Evolutionary conservation across 2,329 filamentous ascomycete species (phyloP).

Genomic region (Sporothrix inflata): DNA sequence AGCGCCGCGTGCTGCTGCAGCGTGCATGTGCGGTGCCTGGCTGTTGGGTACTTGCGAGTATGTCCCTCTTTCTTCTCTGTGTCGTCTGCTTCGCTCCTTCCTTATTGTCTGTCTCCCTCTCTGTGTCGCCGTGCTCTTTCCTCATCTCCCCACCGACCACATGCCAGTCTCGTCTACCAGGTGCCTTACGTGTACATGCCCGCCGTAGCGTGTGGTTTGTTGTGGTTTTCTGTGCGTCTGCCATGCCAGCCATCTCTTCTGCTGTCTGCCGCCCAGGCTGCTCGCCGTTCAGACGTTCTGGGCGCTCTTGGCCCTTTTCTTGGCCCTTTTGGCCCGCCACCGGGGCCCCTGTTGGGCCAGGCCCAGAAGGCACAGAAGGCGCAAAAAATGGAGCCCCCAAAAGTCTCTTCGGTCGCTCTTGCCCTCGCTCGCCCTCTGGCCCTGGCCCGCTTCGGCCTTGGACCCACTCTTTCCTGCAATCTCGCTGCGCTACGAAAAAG

Average conservation of each 20-base stretch:
- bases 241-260: conserved; percentile 6
- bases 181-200: conserved; percentile 18
- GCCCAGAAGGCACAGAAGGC: neutral
- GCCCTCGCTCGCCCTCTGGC: neutral
- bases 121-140: neutral
- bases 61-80: neutral
- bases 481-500: conserved; percentile 26
- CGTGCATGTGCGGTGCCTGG: neutral
- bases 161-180: neutral
- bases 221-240: neutral
- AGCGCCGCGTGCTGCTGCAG: neutral
- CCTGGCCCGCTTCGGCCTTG: conserved; percentile 9
- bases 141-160: neutral
- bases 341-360: neutral
- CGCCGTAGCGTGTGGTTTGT: neutral
- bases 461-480: conserved; percentile 32
- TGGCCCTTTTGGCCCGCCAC: neutral
- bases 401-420: neutral
- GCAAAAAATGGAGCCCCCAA: neutral
- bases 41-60: too few relatives aligned
- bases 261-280: neutral
- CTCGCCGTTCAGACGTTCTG: neutral
- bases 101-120: neutral
- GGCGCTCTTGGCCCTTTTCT: conserved; percentile 15
- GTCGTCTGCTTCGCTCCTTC: neutral